Evolutionary conservation across 768 basidiomycete species (phyloP).

Genomic region (Leccinellum albellum): DNA sequence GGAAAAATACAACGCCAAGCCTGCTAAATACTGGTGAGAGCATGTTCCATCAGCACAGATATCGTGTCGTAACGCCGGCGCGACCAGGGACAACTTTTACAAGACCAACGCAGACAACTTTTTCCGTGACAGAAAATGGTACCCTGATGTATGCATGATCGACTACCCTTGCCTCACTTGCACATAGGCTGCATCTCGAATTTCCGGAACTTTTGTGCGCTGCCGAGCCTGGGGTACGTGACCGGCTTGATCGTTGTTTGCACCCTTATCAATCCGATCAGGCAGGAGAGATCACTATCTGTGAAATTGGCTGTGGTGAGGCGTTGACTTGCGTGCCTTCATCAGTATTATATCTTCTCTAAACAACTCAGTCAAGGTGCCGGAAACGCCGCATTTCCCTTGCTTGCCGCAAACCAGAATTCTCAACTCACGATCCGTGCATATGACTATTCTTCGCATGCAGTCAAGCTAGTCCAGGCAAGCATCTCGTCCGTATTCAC

Average conservation of each 20-base stretch:
- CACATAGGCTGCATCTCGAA: slow-evolving; percentile 79
- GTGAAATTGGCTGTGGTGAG: slow-evolving; percentile 90
- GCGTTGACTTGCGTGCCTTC: background rate
- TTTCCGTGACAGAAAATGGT: slow-evolving; percentile 94
- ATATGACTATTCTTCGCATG: slow-evolving; percentile 88
- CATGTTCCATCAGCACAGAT: slow-evolving; percentile 25
- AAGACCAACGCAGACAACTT: slow-evolving; percentile 81
- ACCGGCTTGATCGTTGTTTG: background rate
- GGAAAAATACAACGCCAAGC: slow-evolving; percentile 66
- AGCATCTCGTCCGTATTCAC: slow-evolving; percentile 10
- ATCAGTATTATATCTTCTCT: background rate
- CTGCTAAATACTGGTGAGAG: slow-evolving; percentile 65
- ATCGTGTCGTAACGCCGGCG: slow-evolving; percentile 17
- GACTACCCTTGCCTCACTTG: background rate
- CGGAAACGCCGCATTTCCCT: slow-evolving; percentile 92
- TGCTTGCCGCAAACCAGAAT: slow-evolving; percentile 81
- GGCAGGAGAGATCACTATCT: slow-evolving; percentile 75
- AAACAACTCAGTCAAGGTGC: slow-evolving; percentile 54
- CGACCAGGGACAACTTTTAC: slow-evolving; percentile 89
- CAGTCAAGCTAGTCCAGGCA: slow-evolving; percentile 87
- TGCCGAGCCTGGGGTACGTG: slow-evolving; percentile 57
- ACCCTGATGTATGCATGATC: background rate
- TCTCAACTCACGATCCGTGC: slow-evolving; percentile 69
- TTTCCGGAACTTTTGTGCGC: slow-evolving; percentile 83
- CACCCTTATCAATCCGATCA: slow-evolving; percentile 28